Evolutionary conservation across 768 basidiomycete species (phyloP).

Genomic region (Gautieria morchelliformis): DNA sequence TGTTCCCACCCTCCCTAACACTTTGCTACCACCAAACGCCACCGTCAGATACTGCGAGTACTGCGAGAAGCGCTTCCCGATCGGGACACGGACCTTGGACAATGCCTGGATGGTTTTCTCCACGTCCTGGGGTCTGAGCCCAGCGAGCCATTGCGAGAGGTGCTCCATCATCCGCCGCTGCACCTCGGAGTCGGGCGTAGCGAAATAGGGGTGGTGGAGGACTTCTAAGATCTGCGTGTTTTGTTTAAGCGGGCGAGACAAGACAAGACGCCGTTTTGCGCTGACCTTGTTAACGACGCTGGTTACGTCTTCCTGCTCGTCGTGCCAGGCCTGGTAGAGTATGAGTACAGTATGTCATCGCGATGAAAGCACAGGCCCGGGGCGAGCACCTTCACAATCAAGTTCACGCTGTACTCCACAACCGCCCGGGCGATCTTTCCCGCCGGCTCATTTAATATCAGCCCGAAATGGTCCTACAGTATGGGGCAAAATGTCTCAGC

Average conservation of each 20-base stretch:
- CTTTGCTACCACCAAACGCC: conserved; percentile 30
- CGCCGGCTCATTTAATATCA: conserved; percentile 67
- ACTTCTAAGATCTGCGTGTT: conserved; percentile 42
- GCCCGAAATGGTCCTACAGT: conserved; percentile 66
- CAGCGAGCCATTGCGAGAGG: conserved; percentile 45
- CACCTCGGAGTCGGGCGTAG: conserved; percentile 39
- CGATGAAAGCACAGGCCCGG: too few relatives aligned
- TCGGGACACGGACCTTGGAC: conserved; percentile 34
- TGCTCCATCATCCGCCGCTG: conserved; percentile 52
- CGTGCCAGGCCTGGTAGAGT: conserved; percentile 35
- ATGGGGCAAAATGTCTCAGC: neutral
- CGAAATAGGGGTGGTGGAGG: conserved; percentile 65
- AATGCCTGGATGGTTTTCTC: conserved; percentile 37
- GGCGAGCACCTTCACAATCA: conserved; percentile 41
- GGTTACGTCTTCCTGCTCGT: conserved; percentile 32
- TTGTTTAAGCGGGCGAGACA: neutral
- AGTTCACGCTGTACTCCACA: conserved; percentile 49
- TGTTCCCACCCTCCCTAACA: conserved; percentile 46
- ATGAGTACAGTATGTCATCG: neutral
- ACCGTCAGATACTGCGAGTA: neutral
- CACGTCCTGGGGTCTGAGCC: conserved; percentile 34
- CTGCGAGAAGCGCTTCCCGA: too few relatives aligned
- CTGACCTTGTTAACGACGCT: conserved; percentile 35
- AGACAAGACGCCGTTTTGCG: neutral
- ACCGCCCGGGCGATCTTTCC: conserved; percentile 63